A percentile compares a stretch with the other conserved stretches of the same genome.
These are phyloP conservation scores for barrel medic (Medicago truncatula) DNA, from an alignment of 306 rosid species.

Conservation along the genomic window DNA sequence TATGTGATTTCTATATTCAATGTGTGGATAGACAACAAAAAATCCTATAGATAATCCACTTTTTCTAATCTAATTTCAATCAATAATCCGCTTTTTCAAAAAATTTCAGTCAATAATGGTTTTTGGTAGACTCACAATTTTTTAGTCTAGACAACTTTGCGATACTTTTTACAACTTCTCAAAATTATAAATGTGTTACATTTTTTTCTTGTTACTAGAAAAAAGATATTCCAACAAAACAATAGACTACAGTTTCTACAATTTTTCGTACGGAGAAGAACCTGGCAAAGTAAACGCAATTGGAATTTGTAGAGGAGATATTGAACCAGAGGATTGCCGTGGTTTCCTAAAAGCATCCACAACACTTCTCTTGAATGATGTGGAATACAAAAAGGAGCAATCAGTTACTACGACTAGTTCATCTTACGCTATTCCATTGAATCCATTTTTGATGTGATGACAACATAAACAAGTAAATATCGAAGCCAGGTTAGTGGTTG, in stretches of 20 bases:
- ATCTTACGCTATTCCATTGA: slow-evolving; percentile 30
- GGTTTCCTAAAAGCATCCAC: neutral
- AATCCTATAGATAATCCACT: too few relatives aligned
- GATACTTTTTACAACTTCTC: too few relatives aligned
- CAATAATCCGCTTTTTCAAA: too few relatives aligned
- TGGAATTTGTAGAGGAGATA: slow-evolving; percentile 47
- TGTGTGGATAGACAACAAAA: too few relatives aligned
- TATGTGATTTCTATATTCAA: too few relatives aligned
- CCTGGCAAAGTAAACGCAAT: slow-evolving; percentile 28
- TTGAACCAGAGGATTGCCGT: slow-evolving; percentile 1
- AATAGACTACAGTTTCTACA: slow-evolving; percentile 45
- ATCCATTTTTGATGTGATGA: slow-evolving; percentile 8
- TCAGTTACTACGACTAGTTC: neutral
- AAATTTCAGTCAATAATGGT: too few relatives aligned
- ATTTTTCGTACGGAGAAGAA: slow-evolving; percentile 33
- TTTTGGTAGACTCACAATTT: too few relatives aligned
- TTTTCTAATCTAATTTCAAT: too few relatives aligned
- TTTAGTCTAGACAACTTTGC: too few relatives aligned
- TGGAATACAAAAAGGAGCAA: slow-evolving; percentile 25
- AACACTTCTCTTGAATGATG: slow-evolving; percentile 4
- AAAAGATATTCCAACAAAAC: slow-evolving; percentile 30
- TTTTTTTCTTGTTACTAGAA: too few relatives aligned
- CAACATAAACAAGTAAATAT: neutral
- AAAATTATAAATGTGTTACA: too few relatives aligned
- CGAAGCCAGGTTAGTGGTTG: neutral